Evolutionary conservation across 2,329 filamentous ascomycete genomes (phyloP).

Genomic region (Talaromyces sp.): DNA sequence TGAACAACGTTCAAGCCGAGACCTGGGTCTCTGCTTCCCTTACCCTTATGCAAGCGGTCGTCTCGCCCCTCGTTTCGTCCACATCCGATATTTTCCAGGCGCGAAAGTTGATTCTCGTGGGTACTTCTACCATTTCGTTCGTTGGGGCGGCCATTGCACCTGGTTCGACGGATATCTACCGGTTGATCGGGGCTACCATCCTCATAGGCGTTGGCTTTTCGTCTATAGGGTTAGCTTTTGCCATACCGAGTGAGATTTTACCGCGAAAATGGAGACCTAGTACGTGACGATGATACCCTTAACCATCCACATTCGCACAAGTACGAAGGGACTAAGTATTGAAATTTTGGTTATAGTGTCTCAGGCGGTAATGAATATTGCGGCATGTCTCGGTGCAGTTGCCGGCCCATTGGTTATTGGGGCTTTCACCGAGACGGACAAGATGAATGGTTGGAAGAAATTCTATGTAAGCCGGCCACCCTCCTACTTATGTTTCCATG

Average conservation of each 20-base stretch:
- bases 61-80: background rate
- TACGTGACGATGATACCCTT: too few species aligned
- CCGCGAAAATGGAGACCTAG: conserved; percentile 8
- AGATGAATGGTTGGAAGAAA: conserved; percentile 1
- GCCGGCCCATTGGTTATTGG: conserved; percentile 2
- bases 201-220: conserved; percentile 16
- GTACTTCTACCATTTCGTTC: background rate
- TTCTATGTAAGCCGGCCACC: conserved; percentile 6
- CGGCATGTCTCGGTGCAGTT: background rate
- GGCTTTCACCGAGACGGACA: background rate
- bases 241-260: conserved; percentile 12
- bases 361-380: conserved; percentile 12
- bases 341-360: conserved; percentile 12
- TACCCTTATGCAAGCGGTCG: conserved; percentile 3
- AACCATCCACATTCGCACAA: background rate
- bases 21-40: conserved; percentile 1
- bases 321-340: background rate
- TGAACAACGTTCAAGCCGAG: conserved; percentile 1
- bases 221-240: conserved; percentile 2
- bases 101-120: conserved; percentile 8
- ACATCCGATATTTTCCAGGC: conserved; percentile 10
- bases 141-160: conserved; percentile 11
- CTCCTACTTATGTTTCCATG: background rate
- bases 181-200: conserved; percentile 5
- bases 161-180: conserved; percentile 2